These are phyloP conservation scores for Saccharomycopsis sp. DNA, from an alignment of 805 yeast species.

Conservation along the genomic window DNA sequence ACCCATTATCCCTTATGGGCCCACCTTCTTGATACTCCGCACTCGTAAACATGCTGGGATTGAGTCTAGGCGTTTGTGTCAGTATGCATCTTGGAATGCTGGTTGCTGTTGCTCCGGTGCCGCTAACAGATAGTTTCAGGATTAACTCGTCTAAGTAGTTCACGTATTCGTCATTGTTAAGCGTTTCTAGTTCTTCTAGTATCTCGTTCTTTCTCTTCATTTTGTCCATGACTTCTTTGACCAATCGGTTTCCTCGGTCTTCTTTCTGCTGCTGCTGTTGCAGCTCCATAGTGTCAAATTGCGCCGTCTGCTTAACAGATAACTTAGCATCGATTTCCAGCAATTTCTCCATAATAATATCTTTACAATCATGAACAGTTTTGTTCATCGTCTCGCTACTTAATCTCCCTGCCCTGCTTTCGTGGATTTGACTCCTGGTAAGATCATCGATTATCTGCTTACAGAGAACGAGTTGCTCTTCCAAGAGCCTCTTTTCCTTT, in stretches of 20 bases:
- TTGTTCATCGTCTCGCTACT: background rate
- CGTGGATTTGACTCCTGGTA: background rate
- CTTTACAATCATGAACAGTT: background rate
- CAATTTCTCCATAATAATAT: background rate
- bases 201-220: conserved; percentile 1
- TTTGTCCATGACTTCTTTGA: background rate
- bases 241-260: background rate
- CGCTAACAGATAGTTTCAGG: background rate
- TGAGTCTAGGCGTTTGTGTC: background rate
- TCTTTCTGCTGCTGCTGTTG: background rate
- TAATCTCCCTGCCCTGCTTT: background rate
- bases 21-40: background rate
- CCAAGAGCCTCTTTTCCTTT: background rate
- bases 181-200: background rate
- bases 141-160: background rate
- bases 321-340: background rate
- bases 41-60: background rate
- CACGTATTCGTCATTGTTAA: background rate
- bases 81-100: background rate
- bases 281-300: background rate
- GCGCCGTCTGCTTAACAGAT: background rate
- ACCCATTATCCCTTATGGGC: background rate
- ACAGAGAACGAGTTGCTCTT: background rate
- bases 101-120: background rate
- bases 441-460: background rate